phyloP scores from a whole-genome alignment of 2,329 filamentous ascomycete genomes.

The Apiospora rasikravindrae region DNA sequence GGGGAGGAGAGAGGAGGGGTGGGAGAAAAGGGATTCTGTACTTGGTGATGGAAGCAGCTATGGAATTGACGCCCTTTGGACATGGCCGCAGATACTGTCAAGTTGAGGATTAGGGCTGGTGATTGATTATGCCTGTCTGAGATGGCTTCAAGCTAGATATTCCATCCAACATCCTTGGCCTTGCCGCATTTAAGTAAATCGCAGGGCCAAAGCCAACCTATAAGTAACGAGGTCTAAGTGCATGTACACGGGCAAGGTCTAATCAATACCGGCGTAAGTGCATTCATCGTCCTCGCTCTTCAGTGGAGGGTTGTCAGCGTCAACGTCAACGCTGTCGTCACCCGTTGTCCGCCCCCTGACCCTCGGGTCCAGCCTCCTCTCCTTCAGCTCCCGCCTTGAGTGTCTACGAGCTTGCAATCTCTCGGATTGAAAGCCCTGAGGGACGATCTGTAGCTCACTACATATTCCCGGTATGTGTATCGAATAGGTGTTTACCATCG shows the following conservation, averaged over 20 bases:
- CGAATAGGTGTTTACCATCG: background rate
- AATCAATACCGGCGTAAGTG: background rate
- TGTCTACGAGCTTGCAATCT: background rate
- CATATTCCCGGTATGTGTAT: background rate
- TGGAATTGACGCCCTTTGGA: background rate
- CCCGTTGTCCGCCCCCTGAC: background rate
- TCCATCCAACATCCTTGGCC: background rate
- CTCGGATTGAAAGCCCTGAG: background rate
- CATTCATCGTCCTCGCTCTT: background rate
- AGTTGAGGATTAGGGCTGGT: background rate
- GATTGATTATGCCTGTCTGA: background rate
- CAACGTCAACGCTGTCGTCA: conserved; percentile 9
- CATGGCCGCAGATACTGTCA: background rate
- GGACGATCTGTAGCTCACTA: background rate
- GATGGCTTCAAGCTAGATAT: background rate
- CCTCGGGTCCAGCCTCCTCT: background rate
- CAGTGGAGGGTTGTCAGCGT: background rate
- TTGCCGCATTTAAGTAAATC: background rate
- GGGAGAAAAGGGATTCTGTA: background rate
- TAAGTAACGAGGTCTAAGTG: background rate
- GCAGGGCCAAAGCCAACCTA: background rate
- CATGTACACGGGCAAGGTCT: conserved; percentile 16
- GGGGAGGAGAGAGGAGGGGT: background rate
- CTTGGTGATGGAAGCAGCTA: background rate
- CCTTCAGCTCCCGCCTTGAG: background rate